A percentile compares a stretch with the other conserved stretches of the same genome.
Conservation (phyloP, 1,284 basidiomycete species). For the Apiotrichum porosum region DNA sequence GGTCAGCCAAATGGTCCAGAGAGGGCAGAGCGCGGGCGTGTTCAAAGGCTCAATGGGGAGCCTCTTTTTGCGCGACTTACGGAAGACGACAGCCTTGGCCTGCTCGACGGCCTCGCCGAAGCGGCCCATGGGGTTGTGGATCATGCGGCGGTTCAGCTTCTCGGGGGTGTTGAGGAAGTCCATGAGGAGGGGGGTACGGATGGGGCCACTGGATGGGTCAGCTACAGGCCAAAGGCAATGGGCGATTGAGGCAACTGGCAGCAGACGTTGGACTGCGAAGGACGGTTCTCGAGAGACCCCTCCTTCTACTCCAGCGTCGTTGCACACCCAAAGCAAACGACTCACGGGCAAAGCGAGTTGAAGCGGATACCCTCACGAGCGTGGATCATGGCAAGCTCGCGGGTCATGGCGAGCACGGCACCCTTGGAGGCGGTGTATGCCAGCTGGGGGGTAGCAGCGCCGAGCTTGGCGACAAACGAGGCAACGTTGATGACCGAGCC, state of each 20-base stretch:
- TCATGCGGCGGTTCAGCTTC: conserved; percentile 82
- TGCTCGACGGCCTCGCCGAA: conserved; percentile 95
- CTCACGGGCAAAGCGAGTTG: conserved; percentile 93
- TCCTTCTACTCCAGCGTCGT: no score
- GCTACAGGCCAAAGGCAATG: background rate
- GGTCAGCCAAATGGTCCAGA: background rate
- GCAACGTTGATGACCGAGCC: conserved; percentile 96
- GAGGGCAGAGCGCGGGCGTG: background rate
- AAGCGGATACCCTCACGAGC: conserved; percentile 91
- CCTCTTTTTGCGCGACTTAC: no score
- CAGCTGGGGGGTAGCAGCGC: conserved; percentile 91
- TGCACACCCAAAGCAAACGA: no score
- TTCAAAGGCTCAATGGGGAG: no score
- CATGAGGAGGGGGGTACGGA: conserved; percentile 93
- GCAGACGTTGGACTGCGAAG: no score
- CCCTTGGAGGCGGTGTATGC: conserved; percentile 68
- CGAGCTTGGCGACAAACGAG: conserved; percentile 87
- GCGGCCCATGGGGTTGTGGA: conserved; percentile 92
- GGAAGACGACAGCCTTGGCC: conserved; percentile 83
- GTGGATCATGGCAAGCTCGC: conserved; percentile 95
- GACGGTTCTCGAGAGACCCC: no score
- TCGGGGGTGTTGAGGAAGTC: conserved; percentile 96
- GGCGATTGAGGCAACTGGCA: background rate
- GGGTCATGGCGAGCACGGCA: conserved; percentile 94
- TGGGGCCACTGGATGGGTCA: conserved; percentile 63